phyloP scores from a whole-genome alignment of 1,284 basidiomycete genomes.

The Ganoderma lingzhi region DNA sequence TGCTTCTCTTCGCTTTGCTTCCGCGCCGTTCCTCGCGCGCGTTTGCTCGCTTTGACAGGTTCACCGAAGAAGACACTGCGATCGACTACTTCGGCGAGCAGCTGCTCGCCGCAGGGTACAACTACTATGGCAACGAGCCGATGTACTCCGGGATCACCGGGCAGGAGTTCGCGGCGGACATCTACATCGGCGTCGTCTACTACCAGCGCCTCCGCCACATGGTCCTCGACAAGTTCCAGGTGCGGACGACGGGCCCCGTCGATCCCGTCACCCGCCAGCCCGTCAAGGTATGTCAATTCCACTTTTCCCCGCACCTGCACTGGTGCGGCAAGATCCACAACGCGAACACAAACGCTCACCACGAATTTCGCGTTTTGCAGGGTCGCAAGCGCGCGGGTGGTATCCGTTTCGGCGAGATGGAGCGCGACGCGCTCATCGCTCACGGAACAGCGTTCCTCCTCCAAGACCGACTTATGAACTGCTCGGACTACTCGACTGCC shows the following conservation, averaged over 20 bases:
- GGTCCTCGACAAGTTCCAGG: constrained; percentile 99
- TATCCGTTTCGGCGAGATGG: constrained; percentile 99
- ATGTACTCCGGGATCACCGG: constrained; percentile 99
- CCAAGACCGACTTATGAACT: constrained; percentile 99
- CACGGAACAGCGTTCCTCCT: constrained; percentile 98
- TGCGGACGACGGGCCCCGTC: constrained; percentile 96
- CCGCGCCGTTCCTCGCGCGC: not conserved
- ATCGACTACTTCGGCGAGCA: constrained; percentile 98
- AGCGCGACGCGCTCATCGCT: constrained; percentile 97
- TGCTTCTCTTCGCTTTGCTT: not conserved
- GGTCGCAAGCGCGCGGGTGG: constrained; percentile 98
- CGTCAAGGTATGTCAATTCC: constrained; percentile 78
- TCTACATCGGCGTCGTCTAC: constrained; percentile 98
- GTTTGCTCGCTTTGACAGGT: constrained; percentile 57
- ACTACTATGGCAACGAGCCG: constrained; percentile 99
- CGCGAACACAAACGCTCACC: constrained; percentile 16
- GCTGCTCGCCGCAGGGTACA: constrained; percentile 93
- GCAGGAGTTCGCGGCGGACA: constrained; percentile 97
- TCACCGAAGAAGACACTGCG: constrained; percentile 95
- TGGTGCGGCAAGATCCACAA: not conserved
- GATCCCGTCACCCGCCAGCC: constrained; percentile 97
- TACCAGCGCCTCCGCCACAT: constrained; percentile 99
- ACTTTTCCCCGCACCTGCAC: not conserved
- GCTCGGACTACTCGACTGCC: constrained; percentile 98
- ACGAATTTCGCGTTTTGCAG: constrained; percentile 48